Base-by-base conservation (phyloP, 306 rosid species). In the Casuarina glauca region DNA sequence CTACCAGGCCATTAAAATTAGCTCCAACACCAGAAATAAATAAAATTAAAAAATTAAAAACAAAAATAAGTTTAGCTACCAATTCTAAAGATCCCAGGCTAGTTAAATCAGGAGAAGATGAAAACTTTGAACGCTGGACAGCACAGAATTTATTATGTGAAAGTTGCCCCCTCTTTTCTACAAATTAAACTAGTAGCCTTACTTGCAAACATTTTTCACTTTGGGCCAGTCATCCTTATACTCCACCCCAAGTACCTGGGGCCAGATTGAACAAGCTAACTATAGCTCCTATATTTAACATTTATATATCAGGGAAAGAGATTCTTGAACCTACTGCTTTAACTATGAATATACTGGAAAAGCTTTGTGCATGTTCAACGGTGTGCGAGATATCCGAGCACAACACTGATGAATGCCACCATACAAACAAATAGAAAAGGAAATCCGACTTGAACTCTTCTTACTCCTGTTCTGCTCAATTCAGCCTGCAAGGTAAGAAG, bases 341-440 rank as follows among this genome's bases (percentile, higher is more conserved):
- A 74, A 81, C 62, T 69, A 26, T 42, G 19, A 20, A 42, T 12
- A 3, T 16, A 19, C 3, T 17, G 53, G 6, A 4, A 74, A 26
- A 8, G 7, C 70, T 69, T 38, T 62, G 17, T 44, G 5, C 49
- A 19, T 60, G 63, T 78, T 95, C 89, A 93, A 66, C n/a, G 75
- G 79, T 63, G 95, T 44, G 86, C 80, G 70, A 76, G 68, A 81
- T 89, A 90, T 76, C 98, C 99, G 82, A 91, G 76, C 76, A 85
- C 79, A 38, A 90, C 77, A 83, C 90, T 81, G 9, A 87, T 55
- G 39, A 95, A 85, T 4, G 91, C 96, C 91, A 95, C 97, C 87
- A 90, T 89, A 58, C 88, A 93, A 79, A 91, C 92, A 82, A 83
- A 93, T 53, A 95, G 78, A 78, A 85, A 85, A 45, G 99, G 97